phyloP scores from a whole-genome alignment of 495 filamentous ascomycete genomes.

The Xylaria telfairii region DNA sequence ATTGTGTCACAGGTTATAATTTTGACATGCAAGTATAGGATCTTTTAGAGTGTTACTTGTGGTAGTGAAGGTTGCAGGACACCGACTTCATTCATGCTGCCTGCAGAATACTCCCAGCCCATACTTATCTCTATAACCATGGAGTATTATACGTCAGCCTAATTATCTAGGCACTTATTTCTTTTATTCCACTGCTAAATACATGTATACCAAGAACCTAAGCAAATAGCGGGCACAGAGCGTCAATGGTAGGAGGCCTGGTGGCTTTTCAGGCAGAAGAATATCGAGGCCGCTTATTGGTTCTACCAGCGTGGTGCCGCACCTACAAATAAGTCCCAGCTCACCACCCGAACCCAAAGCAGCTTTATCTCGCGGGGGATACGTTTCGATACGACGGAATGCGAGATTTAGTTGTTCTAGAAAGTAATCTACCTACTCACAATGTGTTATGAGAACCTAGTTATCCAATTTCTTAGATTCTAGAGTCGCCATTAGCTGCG shows the following conservation, averaged over 20 bases:
- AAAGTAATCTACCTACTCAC: too few species aligned
- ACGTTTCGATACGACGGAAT: not conserved
- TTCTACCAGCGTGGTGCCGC: not conserved
- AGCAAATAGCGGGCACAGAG: not conserved
- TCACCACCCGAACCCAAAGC: too few species aligned
- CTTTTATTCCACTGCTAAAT: not conserved
- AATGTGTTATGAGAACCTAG: too few species aligned
- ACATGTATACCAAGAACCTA: not conserved
- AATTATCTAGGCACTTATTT: not conserved
- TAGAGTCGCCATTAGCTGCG: too few species aligned
- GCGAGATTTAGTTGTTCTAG: not conserved
- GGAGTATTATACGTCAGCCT: not conserved
- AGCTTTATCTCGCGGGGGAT: not conserved
- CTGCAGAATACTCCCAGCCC: not conserved
- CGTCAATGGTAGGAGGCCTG: slow-evolving; percentile 25
- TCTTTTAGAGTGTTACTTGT: not conserved
- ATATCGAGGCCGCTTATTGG: slow-evolving; percentile 6
- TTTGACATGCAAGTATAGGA: not conserved
- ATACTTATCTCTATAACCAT: not conserved
- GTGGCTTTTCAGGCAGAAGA: slow-evolving; percentile 20
- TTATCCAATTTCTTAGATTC: too few species aligned
- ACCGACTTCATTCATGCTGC: not conserved
- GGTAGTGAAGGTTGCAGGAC: not conserved
- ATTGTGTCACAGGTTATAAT: not conserved
- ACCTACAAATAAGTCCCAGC: not conserved